These are phyloP conservation scores for Diaporthe batatas DNA, from an alignment of 2,329 filamentous ascomycete species.

Conservation along the genomic window DNA sequence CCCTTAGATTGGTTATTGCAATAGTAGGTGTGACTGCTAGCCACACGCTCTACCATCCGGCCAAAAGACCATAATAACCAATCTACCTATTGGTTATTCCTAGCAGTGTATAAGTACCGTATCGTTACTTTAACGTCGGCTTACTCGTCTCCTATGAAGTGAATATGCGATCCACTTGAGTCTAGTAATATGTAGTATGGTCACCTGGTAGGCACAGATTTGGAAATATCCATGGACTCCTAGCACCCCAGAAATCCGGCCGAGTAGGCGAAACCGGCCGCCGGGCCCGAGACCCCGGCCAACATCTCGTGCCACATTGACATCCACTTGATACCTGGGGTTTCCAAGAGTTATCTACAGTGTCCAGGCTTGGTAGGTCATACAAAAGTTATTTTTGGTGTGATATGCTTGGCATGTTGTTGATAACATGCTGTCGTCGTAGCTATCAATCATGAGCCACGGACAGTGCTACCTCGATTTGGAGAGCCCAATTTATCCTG, in stretches of 20 bases:
- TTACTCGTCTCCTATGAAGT: background rate
- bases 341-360: background rate
- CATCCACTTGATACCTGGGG: background rate
- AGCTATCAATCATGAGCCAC: background rate
- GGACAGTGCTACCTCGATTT: background rate
- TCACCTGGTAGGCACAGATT: background rate
- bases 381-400: background rate
- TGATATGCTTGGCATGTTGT: background rate
- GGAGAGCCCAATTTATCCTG: conserved; percentile 23
- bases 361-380: background rate
- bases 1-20: no score
- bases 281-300: background rate
- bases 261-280: background rate
- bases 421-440: background rate
- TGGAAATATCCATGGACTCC: background rate
- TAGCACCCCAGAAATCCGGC: background rate
- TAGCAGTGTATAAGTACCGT: no score
- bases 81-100: no score
- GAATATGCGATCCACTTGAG: background rate
- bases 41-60: no score
- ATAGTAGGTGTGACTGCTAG: no score
- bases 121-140: no score
- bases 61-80: no score
- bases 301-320: background rate
- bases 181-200: background rate